A percentile compares a stretch with the other conserved stretches of the same genome.
These are phyloP conservation scores for Agapanthus africanus DNA, from an alignment of 106 monocot genomes.

Conservation along the genomic window DNA sequence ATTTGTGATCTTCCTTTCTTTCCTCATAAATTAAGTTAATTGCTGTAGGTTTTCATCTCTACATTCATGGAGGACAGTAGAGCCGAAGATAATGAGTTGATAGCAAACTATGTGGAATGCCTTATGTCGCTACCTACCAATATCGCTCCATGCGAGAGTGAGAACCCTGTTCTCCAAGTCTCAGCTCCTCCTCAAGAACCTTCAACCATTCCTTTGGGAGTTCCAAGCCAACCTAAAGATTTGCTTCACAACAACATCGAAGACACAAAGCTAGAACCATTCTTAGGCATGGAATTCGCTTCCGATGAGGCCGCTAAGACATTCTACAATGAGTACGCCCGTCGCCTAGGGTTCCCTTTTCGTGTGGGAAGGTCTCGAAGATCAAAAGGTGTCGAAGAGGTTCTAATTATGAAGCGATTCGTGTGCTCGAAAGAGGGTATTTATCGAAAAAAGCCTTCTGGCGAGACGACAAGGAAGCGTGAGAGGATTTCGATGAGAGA, in stretches of 20 bases:
- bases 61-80: conserved; percentile 50
- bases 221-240: conserved; percentile 26
- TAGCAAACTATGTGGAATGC: conserved; percentile 83
- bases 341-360: conserved; percentile 84
- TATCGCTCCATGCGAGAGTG: conserved; percentile 30
- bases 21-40: not conserved
- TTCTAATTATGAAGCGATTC: conserved; percentile 92
- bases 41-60: conserved; percentile 7
- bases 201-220: conserved; percentile 15
- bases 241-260: conserved; percentile 11
- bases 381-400: conserved; percentile 85
- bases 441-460: conserved; percentile 66
- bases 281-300: conserved; percentile 73
- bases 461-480: conserved; percentile 67
- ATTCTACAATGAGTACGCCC: conserved; percentile 94
- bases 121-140: conserved; percentile 83
- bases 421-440: conserved; percentile 94
- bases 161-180: conserved; percentile 15
- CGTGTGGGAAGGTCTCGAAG: conserved; percentile 84
- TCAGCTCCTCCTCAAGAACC: conserved; percentile 11
- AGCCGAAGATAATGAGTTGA: conserved; percentile 64
- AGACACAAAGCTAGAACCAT: conserved; percentile 48
- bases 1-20: conserved; percentile 2
- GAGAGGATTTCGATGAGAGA: conserved; percentile 91
- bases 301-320: conserved; percentile 92